phyloP scores from a whole-genome alignment of 2,329 filamentous ascomycete genomes.

The Purpureocillium takamizusanense region DNA sequence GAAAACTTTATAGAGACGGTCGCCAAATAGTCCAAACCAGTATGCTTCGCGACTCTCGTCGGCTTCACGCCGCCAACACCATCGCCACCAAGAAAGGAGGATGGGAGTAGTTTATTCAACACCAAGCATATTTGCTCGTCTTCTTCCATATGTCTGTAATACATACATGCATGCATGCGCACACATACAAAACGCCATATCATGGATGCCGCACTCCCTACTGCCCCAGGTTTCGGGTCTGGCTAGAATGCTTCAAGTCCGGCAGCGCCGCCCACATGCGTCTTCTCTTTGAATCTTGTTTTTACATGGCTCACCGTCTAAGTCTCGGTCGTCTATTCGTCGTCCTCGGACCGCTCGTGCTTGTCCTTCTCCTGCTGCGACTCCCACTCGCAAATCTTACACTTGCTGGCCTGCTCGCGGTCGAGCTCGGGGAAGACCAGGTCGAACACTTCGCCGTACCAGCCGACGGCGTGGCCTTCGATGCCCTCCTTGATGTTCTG shows the following conservation, averaged over 20 bases:
- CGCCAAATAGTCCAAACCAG: too few species aligned
- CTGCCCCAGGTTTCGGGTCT: background rate
- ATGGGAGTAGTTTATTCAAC: too few species aligned
- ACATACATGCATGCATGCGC: background rate
- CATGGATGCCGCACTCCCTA: background rate
- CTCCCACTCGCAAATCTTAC: conserved; percentile 52
- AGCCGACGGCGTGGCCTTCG: conserved; percentile 80
- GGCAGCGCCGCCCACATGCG: conserved; percentile 4
- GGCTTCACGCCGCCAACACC: too few species aligned
- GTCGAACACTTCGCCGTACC: conserved; percentile 92
- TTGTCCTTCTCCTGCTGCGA: conserved; percentile 32
- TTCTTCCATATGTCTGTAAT: background rate
- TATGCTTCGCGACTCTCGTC: too few species aligned
- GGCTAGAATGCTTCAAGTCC: conserved; percentile 1
- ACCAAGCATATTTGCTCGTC: too few species aligned
- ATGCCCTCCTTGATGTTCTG: conserved; percentile 98
- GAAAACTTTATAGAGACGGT: too few species aligned
- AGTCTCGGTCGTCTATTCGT: conserved; percentile 19
- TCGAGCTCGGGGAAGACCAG: conserved; percentile 82
- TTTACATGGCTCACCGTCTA: conserved; percentile 1
- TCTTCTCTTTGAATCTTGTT: background rate
- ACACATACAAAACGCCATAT: conserved; percentile 6
- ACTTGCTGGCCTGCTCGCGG: conserved; percentile 61
- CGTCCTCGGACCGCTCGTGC: conserved; percentile 24
- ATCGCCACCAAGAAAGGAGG: too few species aligned